phyloP scores from a whole-genome alignment of 495 filamentous ascomycete species.

The Penicillium desertorum region DNA sequence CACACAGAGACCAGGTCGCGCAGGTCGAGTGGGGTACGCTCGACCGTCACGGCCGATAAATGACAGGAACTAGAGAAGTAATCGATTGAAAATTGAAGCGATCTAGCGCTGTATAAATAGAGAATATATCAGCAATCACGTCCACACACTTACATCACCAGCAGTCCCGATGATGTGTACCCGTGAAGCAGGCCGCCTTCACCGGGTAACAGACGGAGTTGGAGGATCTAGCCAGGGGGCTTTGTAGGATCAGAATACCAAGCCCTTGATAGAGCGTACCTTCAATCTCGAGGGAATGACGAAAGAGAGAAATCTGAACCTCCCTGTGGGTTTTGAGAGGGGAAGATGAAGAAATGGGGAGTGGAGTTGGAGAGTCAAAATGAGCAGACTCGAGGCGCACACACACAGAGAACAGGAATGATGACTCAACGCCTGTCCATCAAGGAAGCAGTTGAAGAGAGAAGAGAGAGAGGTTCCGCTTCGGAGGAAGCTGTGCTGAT shows the following conservation, averaged over 20 bases:
- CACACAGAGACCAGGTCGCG: conserved; percentile 21
- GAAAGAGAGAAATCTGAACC: conserved; percentile 19
- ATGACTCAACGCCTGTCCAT: conserved; percentile 14
- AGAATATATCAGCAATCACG: conserved; percentile 29
- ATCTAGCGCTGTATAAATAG: conserved; percentile 33
- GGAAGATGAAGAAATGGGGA: conserved; percentile 11
- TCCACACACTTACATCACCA: conserved; percentile 24
- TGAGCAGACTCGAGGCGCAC: conserved; percentile 11
- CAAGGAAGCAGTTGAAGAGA: conserved; percentile 11
- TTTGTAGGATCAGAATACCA: not conserved
- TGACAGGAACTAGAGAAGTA: conserved; percentile 2
- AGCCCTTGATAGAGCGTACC: conserved; percentile 18
- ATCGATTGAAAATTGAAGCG: conserved; percentile 27
- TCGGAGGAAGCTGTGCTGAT: conserved; percentile 11
- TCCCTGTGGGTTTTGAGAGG: conserved; percentile 22
- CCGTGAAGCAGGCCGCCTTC: conserved; percentile 16
- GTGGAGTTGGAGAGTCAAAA: conserved; percentile 15
- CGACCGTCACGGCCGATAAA: conserved; percentile 3
- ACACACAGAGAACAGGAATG: not conserved
- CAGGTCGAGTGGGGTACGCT: conserved; percentile 12
- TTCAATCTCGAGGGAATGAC: conserved; percentile 35
- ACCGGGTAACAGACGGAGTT: conserved; percentile 11
- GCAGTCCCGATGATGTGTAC: conserved; percentile 26
- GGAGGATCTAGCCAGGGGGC: not conserved
- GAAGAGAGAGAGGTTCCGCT: conserved; percentile 5